Base-by-base conservation (phyloP, 257 asterid genomes). In the Rubia yunnanensis region DNA sequence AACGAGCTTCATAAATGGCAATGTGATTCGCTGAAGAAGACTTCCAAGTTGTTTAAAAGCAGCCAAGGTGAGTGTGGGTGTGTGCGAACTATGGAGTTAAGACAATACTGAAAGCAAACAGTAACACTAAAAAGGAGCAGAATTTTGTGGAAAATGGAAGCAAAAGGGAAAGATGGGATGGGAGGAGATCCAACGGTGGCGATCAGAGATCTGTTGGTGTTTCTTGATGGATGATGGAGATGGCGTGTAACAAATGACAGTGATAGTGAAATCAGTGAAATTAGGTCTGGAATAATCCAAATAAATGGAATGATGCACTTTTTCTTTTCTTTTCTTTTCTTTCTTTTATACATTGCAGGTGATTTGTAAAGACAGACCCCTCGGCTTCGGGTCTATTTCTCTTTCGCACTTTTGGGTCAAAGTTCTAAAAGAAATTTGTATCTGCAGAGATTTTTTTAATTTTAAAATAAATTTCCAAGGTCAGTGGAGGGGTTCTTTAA, bases 181-280 rank as follows among this genome's bases (percentile, higher is more conserved):
- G 59, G 30, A 55, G 60, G 55, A 53, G 75, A 71, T 71, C 75
- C 75, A 63, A 71, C 58, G 65, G 59, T 63, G 27, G 59, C 24
- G 2, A 39, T 35, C 24, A 30, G 75, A 71, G 75, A 64, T 71
- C 70, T 55, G 70, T 22, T 22, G 60, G 65, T 38, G 46, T n/a
- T 32, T n/a, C 22, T 0, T 56, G 48, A 24, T 23, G 32, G 15
- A 65, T 48, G 60, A 65, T 10, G 69, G 46, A 22, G 18, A 22
- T 23, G 62, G 32, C 5, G 24, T 32, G 34, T 13, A 14, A 22
- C 3, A n/a, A 6, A 41, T 20, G 64, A 70, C 65, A 70, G 59
- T 70, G 74, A 71, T 63, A 39, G 70, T 54, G 75, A 55, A 71
- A 36, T 71, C 52, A 55, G 65, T 63, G 75, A 64, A 55, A 71